phyloP scores from a whole-genome alignment of 2,329 filamentous ascomycete species.

The Hypoxylon sp. region DNA sequence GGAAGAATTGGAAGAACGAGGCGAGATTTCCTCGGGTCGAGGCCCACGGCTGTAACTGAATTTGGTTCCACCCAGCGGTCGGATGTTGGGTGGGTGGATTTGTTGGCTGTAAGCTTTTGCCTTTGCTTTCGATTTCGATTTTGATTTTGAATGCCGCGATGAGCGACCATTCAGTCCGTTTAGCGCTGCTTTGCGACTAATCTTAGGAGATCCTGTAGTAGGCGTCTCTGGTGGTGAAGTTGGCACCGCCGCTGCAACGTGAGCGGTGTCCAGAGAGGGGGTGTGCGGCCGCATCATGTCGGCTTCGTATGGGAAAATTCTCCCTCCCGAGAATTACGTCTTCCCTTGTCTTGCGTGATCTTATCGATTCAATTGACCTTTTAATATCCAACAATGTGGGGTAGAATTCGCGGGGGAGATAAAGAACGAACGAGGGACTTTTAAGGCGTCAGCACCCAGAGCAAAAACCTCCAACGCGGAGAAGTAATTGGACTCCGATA shows the following conservation, averaged over 20 bases:
- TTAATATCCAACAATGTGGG: constrained; percentile 51
- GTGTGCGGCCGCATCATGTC: constrained; percentile 53
- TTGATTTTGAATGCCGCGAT: constrained; percentile 40
- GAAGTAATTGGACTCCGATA: constrained; percentile 59
- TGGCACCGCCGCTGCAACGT: constrained; percentile 50
- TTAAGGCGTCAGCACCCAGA: constrained; percentile 62
- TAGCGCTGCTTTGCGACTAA: constrained; percentile 46
- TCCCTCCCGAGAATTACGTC: constrained; percentile 49
- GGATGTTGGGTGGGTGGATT: constrained; percentile 53
- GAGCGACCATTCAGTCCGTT: constrained; percentile 42
- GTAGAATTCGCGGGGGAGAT: constrained; percentile 54
- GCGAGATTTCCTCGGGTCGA: constrained; percentile 54
- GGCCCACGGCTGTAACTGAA: constrained; percentile 52
- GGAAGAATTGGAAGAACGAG: constrained; percentile 52
- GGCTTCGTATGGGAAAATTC: constrained; percentile 48
- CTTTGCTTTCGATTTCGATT: neutral
- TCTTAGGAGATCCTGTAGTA: constrained; percentile 54
- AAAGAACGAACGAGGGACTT: constrained; percentile 46
- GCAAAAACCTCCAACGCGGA: constrained; percentile 63
- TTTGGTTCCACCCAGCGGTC: constrained; percentile 54
- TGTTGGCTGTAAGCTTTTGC: constrained; percentile 48
- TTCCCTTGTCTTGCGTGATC: constrained; percentile 46
- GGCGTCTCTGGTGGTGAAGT: constrained; percentile 62
- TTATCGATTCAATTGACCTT: constrained; percentile 51
- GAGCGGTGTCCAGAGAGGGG: constrained; percentile 51